phyloP scores from a whole-genome alignment of 2,329 filamentous ascomycete species.

The Fusarium sp. region DNA sequence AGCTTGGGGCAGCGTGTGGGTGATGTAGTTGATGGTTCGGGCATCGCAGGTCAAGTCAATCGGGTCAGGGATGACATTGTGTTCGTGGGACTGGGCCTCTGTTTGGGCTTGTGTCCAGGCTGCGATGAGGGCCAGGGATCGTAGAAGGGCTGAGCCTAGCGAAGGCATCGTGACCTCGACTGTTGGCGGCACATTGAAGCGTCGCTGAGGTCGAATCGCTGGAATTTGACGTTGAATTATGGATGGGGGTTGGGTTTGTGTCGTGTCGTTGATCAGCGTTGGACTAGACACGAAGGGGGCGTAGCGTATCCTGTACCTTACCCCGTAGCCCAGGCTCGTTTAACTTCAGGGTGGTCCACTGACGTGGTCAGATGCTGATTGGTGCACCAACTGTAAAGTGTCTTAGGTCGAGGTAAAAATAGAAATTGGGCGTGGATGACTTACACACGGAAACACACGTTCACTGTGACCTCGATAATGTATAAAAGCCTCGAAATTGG shows the following conservation, averaged over 20 bases:
- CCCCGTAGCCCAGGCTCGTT: constrained; percentile 1
- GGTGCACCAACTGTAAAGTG: neutral
- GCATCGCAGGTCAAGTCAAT: constrained; percentile 53
- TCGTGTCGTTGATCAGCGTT: constrained; percentile 16
- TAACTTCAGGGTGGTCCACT: constrained; percentile 12
- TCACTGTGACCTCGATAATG: neutral
- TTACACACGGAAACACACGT: neutral
- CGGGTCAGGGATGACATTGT: neutral
- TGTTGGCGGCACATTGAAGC: constrained; percentile 26
- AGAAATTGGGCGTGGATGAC: neutral
- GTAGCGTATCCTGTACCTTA: neutral
- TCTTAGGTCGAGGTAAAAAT: neutral
- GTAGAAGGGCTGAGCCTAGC: constrained; percentile 24
- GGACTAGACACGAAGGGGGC: constrained; percentile 17
- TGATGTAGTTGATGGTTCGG: constrained; percentile 83
- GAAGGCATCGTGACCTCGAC: constrained; percentile 30
- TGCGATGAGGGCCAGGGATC: constrained; percentile 12
- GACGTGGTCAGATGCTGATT: constrained; percentile 9
- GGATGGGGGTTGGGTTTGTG: constrained; percentile 17
- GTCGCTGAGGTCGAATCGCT: constrained; percentile 1
- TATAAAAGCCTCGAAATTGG: neutral
- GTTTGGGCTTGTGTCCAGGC: constrained; percentile 11
- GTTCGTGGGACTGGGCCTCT: constrained; percentile 2
- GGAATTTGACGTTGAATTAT: neutral
- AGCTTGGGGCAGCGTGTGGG: constrained; percentile 78